Base-by-base conservation (phyloP, 257 asterid genomes). In the Solanum ossicruentum region DNA sequence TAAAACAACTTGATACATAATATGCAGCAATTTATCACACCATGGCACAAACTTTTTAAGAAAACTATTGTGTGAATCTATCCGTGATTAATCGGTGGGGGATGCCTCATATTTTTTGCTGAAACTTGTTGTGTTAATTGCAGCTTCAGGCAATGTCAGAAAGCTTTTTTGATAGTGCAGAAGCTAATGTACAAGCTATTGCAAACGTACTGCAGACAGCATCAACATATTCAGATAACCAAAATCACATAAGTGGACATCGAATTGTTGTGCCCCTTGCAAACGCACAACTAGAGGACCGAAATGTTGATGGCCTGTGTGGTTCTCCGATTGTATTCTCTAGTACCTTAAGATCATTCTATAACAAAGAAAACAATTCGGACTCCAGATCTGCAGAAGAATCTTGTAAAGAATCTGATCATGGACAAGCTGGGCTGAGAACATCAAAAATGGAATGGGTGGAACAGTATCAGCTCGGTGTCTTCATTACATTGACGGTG, bases 391-490 rank as follows among this genome's bases (percentile, higher is more conserved):
- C 89, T 41, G 79, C 73, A 41, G 88, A 87, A 80, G 87, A 85
- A 65, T 75, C 91, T n/a, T 61, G 60, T 58, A 71, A 66, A 55
- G 85, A 65, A 65, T 58, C 41, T 16, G 87, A 85, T 72, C 66
- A 83, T 21, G 89, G 52, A 43, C 86, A 69, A 69, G 79, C 79
- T 39, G 79, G 23, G 54, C 28, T 39, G 28, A 85, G 66, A 41
- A 70, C 86, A 43, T 85, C 71, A 32, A 88, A 87, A 67, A 77
- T 17, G 5, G 93, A 89, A 57, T 87, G 92, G 91, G 89, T 88
- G 66, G 93, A 89, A 65, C 89, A 91, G 85, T 85, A 84, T 88
- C 89, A 88, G 60, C 86, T 89, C 15, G 93, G 93, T 32, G 88
- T 91, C 36, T 91, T 88, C 81, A 83, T 91, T 43, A 89, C 93